Evolutionary conservation across 2,329 filamentous ascomycete genomes (phyloP).

Genomic region (Diatrype stigma): DNA sequence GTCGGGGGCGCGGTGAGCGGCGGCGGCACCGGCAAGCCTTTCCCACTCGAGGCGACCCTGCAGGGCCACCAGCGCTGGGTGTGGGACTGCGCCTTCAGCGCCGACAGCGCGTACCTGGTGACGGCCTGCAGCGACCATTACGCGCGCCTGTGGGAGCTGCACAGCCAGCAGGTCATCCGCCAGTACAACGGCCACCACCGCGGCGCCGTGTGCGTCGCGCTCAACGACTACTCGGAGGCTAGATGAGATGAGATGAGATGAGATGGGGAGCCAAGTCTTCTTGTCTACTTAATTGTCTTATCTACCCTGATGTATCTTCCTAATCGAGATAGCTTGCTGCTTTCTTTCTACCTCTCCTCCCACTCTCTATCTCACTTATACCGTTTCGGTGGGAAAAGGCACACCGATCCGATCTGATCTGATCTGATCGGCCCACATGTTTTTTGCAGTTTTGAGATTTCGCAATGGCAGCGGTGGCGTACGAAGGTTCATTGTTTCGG

Average conservation of each 20-base stretch:
- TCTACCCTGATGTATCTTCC: too few species aligned
- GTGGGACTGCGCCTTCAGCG: conserved; percentile 94
- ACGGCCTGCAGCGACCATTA: conserved; percentile 94
- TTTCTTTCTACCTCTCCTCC: too few species aligned
- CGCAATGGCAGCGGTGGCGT: background rate
- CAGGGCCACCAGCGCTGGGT: conserved; percentile 94
- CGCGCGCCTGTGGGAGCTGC: conserved; percentile 84
- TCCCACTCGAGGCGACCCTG: conserved; percentile 80
- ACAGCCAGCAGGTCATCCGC: conserved; percentile 81
- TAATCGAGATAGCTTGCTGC: too few species aligned
- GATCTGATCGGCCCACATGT: too few species aligned
- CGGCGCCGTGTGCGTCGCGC: conserved; percentile 84
- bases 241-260: too few species aligned
- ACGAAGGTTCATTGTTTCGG: too few species aligned
- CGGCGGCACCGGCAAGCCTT: conserved; percentile 44
- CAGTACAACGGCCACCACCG: conserved; percentile 95
- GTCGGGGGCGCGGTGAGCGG: background rate
- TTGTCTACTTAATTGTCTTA: too few species aligned
- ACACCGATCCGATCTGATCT: too few species aligned
- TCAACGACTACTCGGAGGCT: conserved; percentile 77
- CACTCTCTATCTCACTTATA: background rate
- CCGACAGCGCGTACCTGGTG: conserved; percentile 87
- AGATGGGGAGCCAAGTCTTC: too few species aligned
- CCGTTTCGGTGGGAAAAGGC: too few species aligned
- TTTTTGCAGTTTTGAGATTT: background rate